These are phyloP conservation scores for Houttuynia cordata DNA, from an alignment of 164 flowering plant genomes.

Conservation along the genomic window DNA sequence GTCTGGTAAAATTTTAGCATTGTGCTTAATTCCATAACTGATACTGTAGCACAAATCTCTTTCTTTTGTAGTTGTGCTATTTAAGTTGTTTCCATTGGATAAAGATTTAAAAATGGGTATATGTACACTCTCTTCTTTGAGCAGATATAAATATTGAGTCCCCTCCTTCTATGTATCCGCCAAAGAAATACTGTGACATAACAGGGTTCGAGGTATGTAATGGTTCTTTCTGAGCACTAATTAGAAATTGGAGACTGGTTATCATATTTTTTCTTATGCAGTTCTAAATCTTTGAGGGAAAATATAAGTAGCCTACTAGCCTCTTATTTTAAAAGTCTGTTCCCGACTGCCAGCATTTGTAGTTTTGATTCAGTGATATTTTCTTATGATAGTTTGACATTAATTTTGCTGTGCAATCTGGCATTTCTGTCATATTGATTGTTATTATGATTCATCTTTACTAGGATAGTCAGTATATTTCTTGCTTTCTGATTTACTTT, in stretches of 20 bases:
- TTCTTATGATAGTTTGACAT: not conserved
- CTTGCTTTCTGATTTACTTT: too few relatives aligned
- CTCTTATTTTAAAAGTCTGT: not conserved
- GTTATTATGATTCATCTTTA: too few relatives aligned
- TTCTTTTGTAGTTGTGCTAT: not conserved
- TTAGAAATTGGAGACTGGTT: not conserved
- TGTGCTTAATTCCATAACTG: too few relatives aligned
- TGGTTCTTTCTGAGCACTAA: not conserved
- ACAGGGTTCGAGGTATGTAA: slow-evolving; percentile 75
- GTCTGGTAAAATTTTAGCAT: not conserved
- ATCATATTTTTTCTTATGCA: not conserved
- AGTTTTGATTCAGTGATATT: not conserved
- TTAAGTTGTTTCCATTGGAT: not conserved
- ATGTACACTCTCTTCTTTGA: slow-evolving; percentile 4
- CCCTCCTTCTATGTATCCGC: slow-evolving; percentile 75
- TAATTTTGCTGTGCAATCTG: not conserved
- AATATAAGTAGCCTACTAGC: not conserved
- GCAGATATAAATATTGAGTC: slow-evolving; percentile 80
- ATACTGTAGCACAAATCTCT: not conserved
- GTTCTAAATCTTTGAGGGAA: too few relatives aligned
- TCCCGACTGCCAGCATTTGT: not conserved
- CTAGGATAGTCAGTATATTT: too few relatives aligned
- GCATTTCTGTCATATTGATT: not conserved
- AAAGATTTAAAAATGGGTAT: not conserved
- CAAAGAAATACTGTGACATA: slow-evolving; percentile 70